phyloP scores from a whole-genome alignment of 2,329 filamentous ascomycete genomes.

The Ophiostoma australiae region DNA sequence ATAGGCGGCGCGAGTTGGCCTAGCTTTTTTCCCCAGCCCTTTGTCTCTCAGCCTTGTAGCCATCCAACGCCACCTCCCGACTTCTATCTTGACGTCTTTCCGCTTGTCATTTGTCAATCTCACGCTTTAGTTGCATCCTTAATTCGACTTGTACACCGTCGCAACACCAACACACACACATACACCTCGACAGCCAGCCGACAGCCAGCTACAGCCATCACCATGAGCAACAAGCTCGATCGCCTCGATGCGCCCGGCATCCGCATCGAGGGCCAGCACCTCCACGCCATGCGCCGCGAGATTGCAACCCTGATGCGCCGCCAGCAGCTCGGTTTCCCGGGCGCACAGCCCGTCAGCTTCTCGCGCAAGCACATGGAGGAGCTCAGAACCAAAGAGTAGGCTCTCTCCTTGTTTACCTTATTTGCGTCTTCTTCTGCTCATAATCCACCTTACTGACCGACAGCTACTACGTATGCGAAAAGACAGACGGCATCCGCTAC shows the following conservation, averaged over 20 bases:
- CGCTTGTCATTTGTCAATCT: too few relatives aligned
- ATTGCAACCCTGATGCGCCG: constrained; percentile 72
- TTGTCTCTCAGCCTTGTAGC: constrained; percentile 4
- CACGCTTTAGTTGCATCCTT: too few relatives aligned
- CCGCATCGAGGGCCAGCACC: constrained; percentile 58
- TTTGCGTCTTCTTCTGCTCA: too few relatives aligned
- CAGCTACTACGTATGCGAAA: constrained; percentile 95
- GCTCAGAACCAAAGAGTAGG: constrained; percentile 69
- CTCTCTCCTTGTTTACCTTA: constrained; percentile 21
- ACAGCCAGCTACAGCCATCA: neutral
- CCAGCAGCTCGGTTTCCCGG: constrained; percentile 67
- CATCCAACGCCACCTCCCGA: neutral
- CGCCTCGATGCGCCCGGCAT: constrained; percentile 59
- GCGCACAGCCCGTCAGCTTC: constrained; percentile 92
- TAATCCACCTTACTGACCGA: neutral
- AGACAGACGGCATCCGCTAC: constrained; percentile 93
- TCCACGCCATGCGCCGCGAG: constrained; percentile 57
- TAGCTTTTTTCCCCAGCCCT: neutral
- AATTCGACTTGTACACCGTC: neutral
- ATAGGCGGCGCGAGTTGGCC: neutral
- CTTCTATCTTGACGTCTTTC: neutral
- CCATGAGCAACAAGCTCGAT: constrained; percentile 35
- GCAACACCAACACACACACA: neutral
- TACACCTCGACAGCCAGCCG: neutral
- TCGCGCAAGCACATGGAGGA: constrained; percentile 75